Evolutionary conservation across 805 yeast species (phyloP), one percentile per base, ranked within the genome.

Genomic region (Isabelozyma gotoi): DNA sequence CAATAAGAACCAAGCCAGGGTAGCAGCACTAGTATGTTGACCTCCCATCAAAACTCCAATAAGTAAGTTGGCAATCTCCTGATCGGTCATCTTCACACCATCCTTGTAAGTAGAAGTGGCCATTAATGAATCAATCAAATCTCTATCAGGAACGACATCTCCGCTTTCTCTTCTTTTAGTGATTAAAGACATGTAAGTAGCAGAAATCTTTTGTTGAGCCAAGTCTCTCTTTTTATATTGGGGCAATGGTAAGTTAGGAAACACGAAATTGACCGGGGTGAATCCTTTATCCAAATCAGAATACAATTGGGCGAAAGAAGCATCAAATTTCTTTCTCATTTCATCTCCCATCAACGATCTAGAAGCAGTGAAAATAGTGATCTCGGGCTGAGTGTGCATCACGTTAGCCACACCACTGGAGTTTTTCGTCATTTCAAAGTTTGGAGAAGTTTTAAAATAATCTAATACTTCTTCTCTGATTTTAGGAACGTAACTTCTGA

Each of bases 41-140:
- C 99, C 99, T 58, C 99, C 99, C 99, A 94, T 94, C 48, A 94
- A 76, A 43, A 94, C 85, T 66, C 98, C 99, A 67, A 94, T 92
- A 65, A 90, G 74, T 65, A 94, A 75, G 68, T 91, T 87, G 39
- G 98, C 94, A 60, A 94, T 89, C 71, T 94, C 96, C 64, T 84
- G 84, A 65, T 94, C 99, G 19, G 96, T 85, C 97, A 94, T 91
- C 59, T 78, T 77, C 39, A 84, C 82, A 56, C 99, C 99, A 62
- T 94, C 98, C 65, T 88, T 91, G 73, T 94, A 94, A 46, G 88
- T 82, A 34, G 91, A 85, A 55, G 74, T 76, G 55, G 81, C 79
- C 88, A 94, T 81, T 62, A 90, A 77, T 14, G 94, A 78, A 63
- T 92, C 98, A 53, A 94, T 82, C 62, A 94, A 78, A 65, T 94